Evolutionary conservation across 2,329 filamentous ascomycete genomes (phyloP), one percentile per base, ranked within the genome.

Genomic region (Purpureocillium lavendulum): DNA sequence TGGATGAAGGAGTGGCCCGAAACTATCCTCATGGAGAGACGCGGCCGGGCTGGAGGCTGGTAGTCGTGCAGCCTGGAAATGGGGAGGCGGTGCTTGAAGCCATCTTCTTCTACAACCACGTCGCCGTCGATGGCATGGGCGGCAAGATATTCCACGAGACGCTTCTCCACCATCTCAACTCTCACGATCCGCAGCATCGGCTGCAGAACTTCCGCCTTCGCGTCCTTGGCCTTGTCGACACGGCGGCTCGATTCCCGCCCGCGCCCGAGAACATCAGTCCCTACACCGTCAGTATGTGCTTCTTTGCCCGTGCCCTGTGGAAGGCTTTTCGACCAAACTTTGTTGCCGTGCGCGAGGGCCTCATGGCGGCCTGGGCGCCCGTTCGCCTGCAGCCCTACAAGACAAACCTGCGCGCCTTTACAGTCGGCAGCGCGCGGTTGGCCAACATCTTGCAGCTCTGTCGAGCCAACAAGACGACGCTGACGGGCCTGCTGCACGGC

Each of bases 71-170:
- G 8, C 26, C 28, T 26, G 12, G 14, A n/a, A 11, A 17, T 4
- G 15, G 33, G 5, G 5, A 5, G 10, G 21, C 21, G 14, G 43
- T 40, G 5, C 30, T 57, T 4, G 52, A 60, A n/a, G 41, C 52
- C 12, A 18, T 58, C 10, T 50, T 59, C 32, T 43, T 43, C 9
- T 56, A 46, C 39, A 54, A 52, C 24, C 58, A 61, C 37, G 38
- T 50, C 17, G 45, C 44, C 6, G 43, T 40, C 4, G 58, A 61
- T 30, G 58, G 56, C 1, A 54, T 48, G n/a, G 45, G 54, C 15
- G 53, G 47, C 31, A 59, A 56, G 38, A 47, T 59, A 4, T 54
- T 60, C n/a, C 57, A 61, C 31, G 36, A 49, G 35, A 50, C 45
- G 13, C 36, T 61, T 7, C 35, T 59, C 4, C 41, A 44, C 7